Conservation (phyloP, 768 basidiomycete genomes). For the Cubamyces sp. region DNA sequence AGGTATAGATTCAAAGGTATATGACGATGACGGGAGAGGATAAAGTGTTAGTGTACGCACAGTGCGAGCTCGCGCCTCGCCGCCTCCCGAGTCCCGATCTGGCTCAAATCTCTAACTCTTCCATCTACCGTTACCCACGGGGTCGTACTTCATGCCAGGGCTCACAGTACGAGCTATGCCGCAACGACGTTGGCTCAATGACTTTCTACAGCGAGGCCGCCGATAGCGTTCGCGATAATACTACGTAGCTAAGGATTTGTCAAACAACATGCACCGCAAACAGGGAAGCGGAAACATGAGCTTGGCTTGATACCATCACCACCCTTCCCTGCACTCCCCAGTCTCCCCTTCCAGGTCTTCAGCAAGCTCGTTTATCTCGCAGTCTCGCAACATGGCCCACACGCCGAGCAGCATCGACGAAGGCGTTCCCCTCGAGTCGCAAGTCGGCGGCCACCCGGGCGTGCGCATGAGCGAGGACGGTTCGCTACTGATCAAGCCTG, state of each 20-base stretch:
- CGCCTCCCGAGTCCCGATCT: too few relatives aligned
- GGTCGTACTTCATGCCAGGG: too few relatives aligned
- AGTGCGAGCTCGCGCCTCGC: too few relatives aligned
- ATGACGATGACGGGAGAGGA: neutral
- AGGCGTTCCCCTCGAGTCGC: constrained; percentile 47
- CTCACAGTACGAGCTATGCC: too few relatives aligned
- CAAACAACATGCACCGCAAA: neutral
- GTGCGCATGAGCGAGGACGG: constrained; percentile 74
- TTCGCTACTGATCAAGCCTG: constrained; percentile 81
- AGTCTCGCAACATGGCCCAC: neutral
- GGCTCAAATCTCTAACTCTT: too few relatives aligned
- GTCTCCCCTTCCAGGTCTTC: neutral
- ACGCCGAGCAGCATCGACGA: neutral
- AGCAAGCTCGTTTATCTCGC: too few relatives aligned
- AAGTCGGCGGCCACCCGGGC: constrained; percentile 84
- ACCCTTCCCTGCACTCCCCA: neutral
- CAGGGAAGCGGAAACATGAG: neutral
- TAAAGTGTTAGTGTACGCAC: constrained; percentile 4
- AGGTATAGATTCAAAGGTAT: neutral
- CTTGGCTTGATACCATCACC: constrained; percentile 25
- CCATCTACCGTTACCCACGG: too few relatives aligned
- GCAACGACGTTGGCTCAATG: too few relatives aligned
- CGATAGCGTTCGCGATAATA: too few relatives aligned
- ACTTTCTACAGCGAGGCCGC: too few relatives aligned
- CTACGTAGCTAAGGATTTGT: too few relatives aligned